Percentiles rank a stretch among this genome's conserved stretches.
Conservation (phyloP, 495 filamentous ascomycete species). For the Pseudevernia furfuracea region DNA sequence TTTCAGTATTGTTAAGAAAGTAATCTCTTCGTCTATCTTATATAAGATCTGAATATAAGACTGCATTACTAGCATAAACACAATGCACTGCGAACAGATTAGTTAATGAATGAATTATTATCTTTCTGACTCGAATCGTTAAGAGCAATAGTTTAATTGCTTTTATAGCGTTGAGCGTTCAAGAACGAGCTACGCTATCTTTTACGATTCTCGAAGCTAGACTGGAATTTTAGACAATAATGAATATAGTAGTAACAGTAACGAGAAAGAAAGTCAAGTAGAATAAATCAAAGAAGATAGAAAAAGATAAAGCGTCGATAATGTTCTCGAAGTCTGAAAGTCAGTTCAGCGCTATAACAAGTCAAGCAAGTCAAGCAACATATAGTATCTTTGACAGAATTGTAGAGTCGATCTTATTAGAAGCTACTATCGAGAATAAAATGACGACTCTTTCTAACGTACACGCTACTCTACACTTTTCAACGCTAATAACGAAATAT, state of each 20-base stretch:
- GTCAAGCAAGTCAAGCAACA: neutral
- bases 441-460: neutral
- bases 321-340: neutral
- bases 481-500: neutral
- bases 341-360: neutral
- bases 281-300: neutral
- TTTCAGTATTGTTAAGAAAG: neutral
- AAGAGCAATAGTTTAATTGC: neutral
- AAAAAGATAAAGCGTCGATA: neutral
- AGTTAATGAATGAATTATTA: neutral
- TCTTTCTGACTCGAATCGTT: neutral
- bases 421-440: neutral
- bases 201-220: neutral
- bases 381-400: neutral
- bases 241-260: neutral
- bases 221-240: neutral
- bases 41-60: neutral
- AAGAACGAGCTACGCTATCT: neutral
- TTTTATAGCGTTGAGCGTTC: neutral
- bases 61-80: neutral
- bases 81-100: neutral
- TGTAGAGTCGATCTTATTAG: neutral
- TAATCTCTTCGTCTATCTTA: neutral
- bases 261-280: neutral
- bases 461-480: neutral